phyloP scores from a whole-genome alignment of 768 basidiomycete genomes.

The Leccinum incarnatum region DNA sequence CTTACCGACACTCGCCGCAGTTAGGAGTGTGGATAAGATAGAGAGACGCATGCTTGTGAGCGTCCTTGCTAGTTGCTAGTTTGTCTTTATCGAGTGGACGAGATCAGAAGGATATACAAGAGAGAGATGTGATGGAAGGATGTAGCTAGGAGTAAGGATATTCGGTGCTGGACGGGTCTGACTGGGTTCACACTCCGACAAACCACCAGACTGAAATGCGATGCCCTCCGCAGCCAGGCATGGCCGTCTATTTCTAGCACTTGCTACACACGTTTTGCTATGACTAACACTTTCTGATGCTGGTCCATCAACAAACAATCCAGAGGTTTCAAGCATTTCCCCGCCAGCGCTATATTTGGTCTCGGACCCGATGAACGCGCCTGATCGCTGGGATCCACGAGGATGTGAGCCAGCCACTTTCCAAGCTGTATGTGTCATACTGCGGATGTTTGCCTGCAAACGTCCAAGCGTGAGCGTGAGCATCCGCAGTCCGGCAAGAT shows the following conservation, averaged over 20 bases:
- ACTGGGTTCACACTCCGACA: conserved; percentile 24
- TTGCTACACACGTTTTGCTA: not conserved
- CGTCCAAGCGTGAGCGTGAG: conserved; percentile 1
- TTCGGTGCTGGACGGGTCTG: conserved; percentile 3
- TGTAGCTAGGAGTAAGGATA: not conserved
- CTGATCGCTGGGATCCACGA: not conserved
- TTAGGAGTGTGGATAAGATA: conserved; percentile 36
- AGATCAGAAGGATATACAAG: conserved; percentile 1
- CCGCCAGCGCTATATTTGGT: not conserved
- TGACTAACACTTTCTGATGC: conserved; percentile 2
- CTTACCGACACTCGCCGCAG: conserved; percentile 36
- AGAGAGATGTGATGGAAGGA: not conserved
- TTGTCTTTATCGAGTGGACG: not conserved
- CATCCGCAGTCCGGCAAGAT: conserved; percentile 5
- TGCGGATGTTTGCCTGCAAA: conserved; percentile 27
- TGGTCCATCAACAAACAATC: too few species aligned
- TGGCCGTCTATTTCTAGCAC: not conserved
- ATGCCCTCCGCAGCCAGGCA: not conserved
- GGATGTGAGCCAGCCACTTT: not conserved
- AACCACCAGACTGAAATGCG: not conserved
- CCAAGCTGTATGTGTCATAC: conserved; percentile 9
- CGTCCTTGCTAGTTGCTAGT: not conserved
- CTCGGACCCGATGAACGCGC: not conserved
- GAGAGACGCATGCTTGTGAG: conserved; percentile 36
- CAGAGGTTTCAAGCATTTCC: not conserved